Evolutionary conservation across 305 asterid species (phyloP).

Genomic region (Fraxinus baroniana): DNA sequence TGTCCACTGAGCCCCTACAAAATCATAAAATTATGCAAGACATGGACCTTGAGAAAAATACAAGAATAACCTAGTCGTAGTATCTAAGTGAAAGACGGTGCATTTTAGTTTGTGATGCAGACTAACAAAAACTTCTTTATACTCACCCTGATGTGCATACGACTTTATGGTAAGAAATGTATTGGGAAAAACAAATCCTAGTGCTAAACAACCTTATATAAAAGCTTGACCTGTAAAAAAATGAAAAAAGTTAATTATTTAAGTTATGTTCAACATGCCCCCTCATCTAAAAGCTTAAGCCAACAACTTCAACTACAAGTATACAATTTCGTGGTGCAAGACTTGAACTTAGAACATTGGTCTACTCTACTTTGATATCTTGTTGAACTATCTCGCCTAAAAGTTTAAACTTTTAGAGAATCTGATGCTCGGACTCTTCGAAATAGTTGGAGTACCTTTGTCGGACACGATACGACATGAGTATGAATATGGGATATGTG

Average conservation of each 20-base stretch:
- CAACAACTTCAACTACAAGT: no score
- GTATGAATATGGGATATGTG: no score
- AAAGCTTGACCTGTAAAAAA: not conserved
- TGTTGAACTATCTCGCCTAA: not conserved
- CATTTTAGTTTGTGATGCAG: not conserved
- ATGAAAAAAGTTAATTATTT: not conserved
- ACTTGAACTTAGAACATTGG: not conserved
- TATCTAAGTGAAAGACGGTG: constrained; percentile 1
- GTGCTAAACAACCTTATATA: not conserved
- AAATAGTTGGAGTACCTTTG: no score
- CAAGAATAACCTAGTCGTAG: constrained; percentile 15
- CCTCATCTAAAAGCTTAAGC: not conserved
- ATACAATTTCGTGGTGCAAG: not conserved
- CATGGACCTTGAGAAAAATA: constrained; percentile 7
- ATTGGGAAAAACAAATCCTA: not conserved
- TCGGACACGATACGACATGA: no score
- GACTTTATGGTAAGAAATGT: not conserved
- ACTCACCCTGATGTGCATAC: not conserved
- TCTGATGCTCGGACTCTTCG: no score
- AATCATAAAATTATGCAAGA: constrained; percentile 21
- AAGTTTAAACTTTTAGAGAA: not conserved
- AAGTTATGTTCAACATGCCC: not conserved
- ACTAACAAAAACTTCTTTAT: not conserved
- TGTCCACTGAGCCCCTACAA: constrained; percentile 97
- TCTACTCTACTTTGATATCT: not conserved